Conservation (phyloP, 2,329 filamentous ascomycete species). For the Apiospora koreana region DNA sequence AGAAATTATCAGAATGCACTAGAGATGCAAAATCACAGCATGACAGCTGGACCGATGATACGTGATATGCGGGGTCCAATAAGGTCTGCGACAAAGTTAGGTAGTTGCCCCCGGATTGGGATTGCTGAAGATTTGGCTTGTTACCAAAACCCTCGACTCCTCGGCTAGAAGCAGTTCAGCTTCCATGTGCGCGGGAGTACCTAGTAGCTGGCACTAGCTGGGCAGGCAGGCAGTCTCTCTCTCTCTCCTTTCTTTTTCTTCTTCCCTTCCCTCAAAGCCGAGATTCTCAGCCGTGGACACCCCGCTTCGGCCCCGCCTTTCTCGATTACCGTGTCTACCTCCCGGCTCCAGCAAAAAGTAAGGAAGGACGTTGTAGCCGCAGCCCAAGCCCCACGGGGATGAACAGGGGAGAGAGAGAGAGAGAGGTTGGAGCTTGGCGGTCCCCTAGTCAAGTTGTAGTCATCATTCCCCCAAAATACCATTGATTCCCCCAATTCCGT, state of each 20-base stretch:
- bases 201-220: neutral
- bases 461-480: neutral
- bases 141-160: neutral
- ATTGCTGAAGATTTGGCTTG: neutral
- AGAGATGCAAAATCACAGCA: neutral
- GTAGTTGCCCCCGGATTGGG: neutral
- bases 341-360: conserved; percentile 9
- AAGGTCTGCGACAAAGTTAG: neutral
- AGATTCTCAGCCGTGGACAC: conserved; percentile 10
- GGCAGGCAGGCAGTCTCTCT: neutral
- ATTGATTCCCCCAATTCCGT: neutral
- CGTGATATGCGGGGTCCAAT: neutral
- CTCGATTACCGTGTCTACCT: conserved; percentile 12
- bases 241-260: neutral
- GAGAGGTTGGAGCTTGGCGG: neutral
- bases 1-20: neutral
- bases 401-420: neutral
- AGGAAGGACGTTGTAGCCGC: conserved; percentile 20
- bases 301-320: conserved; percentile 9
- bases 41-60: neutral
- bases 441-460: neutral
- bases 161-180: neutral
- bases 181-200: too few relatives aligned
- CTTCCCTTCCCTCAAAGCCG: neutral
- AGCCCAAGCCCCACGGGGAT: neutral